phyloP scores from a whole-genome alignment of 306 rosid species.

The Vigna hirtella region DNA sequence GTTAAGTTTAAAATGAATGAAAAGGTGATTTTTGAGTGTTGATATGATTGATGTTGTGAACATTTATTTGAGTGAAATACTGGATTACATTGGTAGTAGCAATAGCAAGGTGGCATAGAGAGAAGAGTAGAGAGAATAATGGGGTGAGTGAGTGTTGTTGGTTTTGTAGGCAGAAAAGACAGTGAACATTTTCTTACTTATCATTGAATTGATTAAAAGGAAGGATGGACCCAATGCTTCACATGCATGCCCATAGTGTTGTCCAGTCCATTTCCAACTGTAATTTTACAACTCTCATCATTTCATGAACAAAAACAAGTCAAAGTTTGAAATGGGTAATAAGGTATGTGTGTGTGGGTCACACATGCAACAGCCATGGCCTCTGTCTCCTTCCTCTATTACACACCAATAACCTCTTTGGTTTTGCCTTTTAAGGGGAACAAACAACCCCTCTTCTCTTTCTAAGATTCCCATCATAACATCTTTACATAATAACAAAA shows the following conservation, averaged over 20 bases:
- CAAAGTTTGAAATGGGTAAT: constrained; percentile 35
- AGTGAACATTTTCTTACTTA: background rate
- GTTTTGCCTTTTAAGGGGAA: constrained; percentile 38
- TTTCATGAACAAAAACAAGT: constrained; percentile 19
- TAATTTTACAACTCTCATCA: constrained; percentile 8
- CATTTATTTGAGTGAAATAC: too few relatives aligned
- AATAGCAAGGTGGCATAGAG: too few relatives aligned
- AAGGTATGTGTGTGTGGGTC: background rate
- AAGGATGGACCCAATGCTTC: constrained; percentile 67
- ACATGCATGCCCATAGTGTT: constrained; percentile 66
- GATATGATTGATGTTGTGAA: too few relatives aligned
- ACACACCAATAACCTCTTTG: constrained; percentile 25
- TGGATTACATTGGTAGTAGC: too few relatives aligned
- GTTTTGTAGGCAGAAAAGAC: constrained; percentile 37
- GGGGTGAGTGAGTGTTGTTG: background rate
- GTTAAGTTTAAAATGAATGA: too few relatives aligned
- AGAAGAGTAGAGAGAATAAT: background rate
- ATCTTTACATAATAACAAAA: too few relatives aligned
- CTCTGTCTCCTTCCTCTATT: constrained; percentile 19
- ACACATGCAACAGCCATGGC: constrained; percentile 12
- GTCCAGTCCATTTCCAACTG: constrained; percentile 74
- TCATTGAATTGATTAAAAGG: constrained; percentile 2
- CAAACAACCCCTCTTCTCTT: background rate
- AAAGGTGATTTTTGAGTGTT: too few relatives aligned
- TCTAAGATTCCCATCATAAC: constrained; percentile 31